Percentiles rank a stretch among this genome's conserved stretches.
These are phyloP conservation scores for Endocarpon pusillum DNA, from an alignment of 495 filamentous ascomycete species.

Conservation along the genomic window DNA sequence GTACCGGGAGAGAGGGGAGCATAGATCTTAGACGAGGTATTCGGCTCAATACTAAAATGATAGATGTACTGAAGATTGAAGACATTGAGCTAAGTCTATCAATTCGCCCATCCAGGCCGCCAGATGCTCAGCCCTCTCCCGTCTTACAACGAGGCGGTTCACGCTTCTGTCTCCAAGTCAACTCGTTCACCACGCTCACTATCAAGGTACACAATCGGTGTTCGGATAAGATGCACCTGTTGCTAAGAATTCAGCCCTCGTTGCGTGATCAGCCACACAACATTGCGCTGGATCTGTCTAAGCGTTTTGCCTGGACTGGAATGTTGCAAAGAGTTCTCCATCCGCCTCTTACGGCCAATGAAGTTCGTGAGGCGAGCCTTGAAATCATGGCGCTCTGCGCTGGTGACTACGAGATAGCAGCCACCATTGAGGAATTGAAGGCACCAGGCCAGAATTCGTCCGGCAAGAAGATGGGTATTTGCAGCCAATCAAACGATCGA, in stretches of 20 bases:
- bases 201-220: conserved; percentile 59
- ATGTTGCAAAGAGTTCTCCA: conserved; percentile 54
- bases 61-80: conserved; percentile 66
- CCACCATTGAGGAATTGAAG: conserved; percentile 62
- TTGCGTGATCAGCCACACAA: conserved; percentile 56
- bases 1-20: conserved; percentile 40
- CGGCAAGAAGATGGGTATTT: conserved; percentile 31
- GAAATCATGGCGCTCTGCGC: conserved; percentile 56
- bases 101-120: conserved; percentile 16
- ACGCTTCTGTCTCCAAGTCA: conserved; percentile 41
- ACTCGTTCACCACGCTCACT: conserved; percentile 52
- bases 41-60: conserved; percentile 58
- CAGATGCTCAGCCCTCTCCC: neutral
- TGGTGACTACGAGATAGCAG: conserved; percentile 70
- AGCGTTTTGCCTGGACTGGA: conserved; percentile 70
- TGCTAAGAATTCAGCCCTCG: conserved; percentile 61
- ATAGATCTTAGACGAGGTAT: conserved; percentile 58
- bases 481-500: conserved; percentile 43
- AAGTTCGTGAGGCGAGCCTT: conserved; percentile 35
- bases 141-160: conserved; percentile 27
- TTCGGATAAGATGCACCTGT: conserved; percentile 43
- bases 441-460: conserved; percentile 20
- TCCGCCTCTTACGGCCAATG: conserved; percentile 37
- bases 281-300: conserved; percentile 66
- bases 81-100: conserved; percentile 57